Conservation (phyloP, 306 rosid species). For the Sindora glabra region DNA sequence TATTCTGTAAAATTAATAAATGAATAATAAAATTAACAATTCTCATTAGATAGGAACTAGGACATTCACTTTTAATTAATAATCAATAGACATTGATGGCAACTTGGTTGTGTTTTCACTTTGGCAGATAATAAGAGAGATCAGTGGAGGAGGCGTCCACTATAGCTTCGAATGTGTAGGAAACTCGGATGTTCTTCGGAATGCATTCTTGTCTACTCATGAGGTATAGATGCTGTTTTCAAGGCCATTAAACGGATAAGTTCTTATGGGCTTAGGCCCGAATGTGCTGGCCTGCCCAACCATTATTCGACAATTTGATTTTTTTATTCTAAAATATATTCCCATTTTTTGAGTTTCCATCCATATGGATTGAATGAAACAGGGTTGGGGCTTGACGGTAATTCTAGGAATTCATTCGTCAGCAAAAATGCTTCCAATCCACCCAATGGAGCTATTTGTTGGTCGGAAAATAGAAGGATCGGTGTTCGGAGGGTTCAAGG, state of each 20-base stretch:
- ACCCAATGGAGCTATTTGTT: constrained; percentile 74
- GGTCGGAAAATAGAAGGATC: constrained; percentile 54
- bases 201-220: constrained; percentile 54
- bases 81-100: no score
- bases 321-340: background rate
- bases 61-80: no score
- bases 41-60: no score
- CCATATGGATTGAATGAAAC: constrained; percentile 3
- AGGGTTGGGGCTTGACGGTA: constrained; percentile 84
- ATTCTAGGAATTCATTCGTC: constrained; percentile 58
- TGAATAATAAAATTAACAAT: no score
- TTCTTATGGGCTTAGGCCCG: no score
- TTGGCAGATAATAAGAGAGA: constrained; percentile 49
- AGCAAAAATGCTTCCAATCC: constrained; percentile 60
- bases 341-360: background rate
- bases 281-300: no score
- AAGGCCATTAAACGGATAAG: no score
- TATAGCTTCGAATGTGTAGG: constrained; percentile 73
- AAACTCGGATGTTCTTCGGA: constrained; percentile 40
- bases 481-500: constrained; percentile 79
- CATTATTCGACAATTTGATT: background rate
- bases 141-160: constrained; percentile 53
- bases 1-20: no score
- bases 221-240: constrained; percentile 20
- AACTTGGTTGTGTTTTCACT: background rate